Evolutionary conservation across 2,329 filamentous ascomycete genomes (phyloP).

Genomic region (Trichoderma pleuroti): DNA sequence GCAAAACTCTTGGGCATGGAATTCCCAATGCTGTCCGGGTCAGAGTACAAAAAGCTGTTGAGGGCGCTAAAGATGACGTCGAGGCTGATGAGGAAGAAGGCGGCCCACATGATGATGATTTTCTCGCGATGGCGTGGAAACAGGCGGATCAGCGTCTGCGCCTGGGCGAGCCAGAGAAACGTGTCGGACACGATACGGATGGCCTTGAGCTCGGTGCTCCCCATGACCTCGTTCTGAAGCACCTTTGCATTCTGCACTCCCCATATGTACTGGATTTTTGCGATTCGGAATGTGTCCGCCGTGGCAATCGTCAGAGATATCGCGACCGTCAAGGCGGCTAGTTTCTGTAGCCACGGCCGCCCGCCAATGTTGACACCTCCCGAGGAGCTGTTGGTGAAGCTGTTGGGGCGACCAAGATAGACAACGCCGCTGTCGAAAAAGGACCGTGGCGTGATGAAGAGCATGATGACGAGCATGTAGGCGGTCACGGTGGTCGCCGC

Average conservation of each 20-base stretch:
- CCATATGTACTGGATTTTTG: constrained; percentile 72
- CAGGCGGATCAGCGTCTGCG: constrained; percentile 90
- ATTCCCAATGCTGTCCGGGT: constrained; percentile 49
- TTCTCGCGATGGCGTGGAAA: constrained; percentile 97
- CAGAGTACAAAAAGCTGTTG: constrained; percentile 70
- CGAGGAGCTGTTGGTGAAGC: constrained; percentile 79
- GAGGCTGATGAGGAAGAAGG: constrained; percentile 86
- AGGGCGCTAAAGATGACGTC: constrained; percentile 89
- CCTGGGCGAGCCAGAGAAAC: constrained; percentile 95
- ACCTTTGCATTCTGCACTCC: constrained; percentile 76
- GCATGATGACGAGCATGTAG: constrained; percentile 89
- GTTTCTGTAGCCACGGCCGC: constrained; percentile 88
- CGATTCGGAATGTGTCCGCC: constrained; percentile 82
- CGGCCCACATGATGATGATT: constrained; percentile 97
- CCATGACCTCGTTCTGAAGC: constrained; percentile 75
- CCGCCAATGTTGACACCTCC: constrained; percentile 82
- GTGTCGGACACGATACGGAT: constrained; percentile 93
- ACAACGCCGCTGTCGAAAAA: constrained; percentile 84
- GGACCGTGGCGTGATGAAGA: constrained; percentile 90
- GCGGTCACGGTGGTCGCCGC: constrained; percentile 86
- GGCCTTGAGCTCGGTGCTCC: constrained; percentile 79
- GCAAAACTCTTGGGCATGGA: constrained; percentile 72
- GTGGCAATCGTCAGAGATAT: constrained; percentile 93
- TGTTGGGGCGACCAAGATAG: constrained; percentile 74
- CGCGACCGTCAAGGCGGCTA: constrained; percentile 68